Evolutionary conservation across 2,329 filamentous ascomycete species (phyloP).

Genomic region (Monosporascus cannonballus): DNA sequence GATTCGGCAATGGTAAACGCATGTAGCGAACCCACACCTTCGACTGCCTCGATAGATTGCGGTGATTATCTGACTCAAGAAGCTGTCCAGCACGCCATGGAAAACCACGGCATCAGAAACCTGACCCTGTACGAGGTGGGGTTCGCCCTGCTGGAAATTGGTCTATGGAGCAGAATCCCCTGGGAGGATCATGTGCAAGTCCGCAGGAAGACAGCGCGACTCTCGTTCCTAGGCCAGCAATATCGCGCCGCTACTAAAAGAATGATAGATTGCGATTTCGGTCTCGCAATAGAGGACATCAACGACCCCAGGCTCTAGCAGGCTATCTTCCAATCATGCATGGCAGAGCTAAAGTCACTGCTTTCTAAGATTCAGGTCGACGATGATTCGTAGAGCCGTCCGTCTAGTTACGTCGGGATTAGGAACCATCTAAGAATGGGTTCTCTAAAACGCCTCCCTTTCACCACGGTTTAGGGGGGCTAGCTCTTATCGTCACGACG

Average conservation of each 20-base stretch:
- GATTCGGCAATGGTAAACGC: no score
- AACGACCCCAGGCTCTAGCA: slow-evolving; percentile 2
- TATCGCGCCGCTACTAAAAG: slow-evolving; percentile 4
- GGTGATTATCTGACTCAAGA: not conserved
- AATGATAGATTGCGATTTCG: slow-evolving; percentile 8
- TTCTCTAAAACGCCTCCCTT: no score
- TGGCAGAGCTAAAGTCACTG: slow-evolving; percentile 3
- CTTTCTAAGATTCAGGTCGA: no score
- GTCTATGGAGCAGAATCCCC: slow-evolving; percentile 1
- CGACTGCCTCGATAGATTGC: no score
- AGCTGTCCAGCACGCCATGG: slow-evolving; percentile 8
- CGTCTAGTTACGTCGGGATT: no score
- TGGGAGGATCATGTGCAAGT: slow-evolving; percentile 4
- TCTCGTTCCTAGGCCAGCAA: slow-evolving; percentile 1
- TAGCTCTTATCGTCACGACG: no score
- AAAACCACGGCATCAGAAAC: slow-evolving; percentile 9
- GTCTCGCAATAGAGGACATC: slow-evolving; percentile 5
- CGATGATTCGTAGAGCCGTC: no score
- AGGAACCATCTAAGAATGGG: no score
- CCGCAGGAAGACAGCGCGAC: slow-evolving; percentile 1
- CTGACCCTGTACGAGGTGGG: slow-evolving; percentile 7
- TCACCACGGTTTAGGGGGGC: no score
- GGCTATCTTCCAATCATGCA: slow-evolving; percentile 3
- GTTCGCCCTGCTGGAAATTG: slow-evolving; percentile 9
- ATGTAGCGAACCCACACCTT: no score